Base-by-base conservation (phyloP, 2,329 filamentous ascomycete genomes). In the Hypoxylon rubiginosum region DNA sequence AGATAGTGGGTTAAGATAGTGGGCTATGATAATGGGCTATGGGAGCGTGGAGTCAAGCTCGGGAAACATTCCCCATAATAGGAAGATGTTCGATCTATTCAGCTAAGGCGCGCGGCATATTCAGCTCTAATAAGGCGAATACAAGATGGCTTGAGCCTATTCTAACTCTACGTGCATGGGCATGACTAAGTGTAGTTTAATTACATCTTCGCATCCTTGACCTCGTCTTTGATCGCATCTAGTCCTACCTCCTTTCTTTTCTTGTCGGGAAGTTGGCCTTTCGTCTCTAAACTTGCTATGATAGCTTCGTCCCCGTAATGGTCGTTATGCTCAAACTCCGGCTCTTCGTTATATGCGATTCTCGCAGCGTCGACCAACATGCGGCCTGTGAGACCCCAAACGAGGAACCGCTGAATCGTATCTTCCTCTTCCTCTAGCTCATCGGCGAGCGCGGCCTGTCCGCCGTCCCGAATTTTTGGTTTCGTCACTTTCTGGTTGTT, bases 351-450 rank as follows among this genome's bases (percentile, higher is more conserved):
- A 77, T 96, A 98, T 19, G 94, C 95, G 17, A 97, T 85, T 67
- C 92, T 85, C 34, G 95, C 94, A 4, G 92, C 91, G 80, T 98
- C 95, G 4, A 97, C 92, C 58, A 97, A 78, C 58, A 98, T 95
- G 56, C 93, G 84, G 2, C 93, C 95, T 57, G 95, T 98, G 93
- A 98, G 95, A 15, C 95, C 95, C 87, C 94, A 97, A 4, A 98
- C 94, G 71, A 92, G 90, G 80, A 96, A 97, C 39, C 91, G 84
- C 45, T 81, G 81, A 48, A 85, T 70, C 9, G 78, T 74, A 2
- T 81, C 82, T 68, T 85, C 82, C 62, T 87, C 71, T 66, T 76
- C 69, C 36, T 72, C 73, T 19, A 64, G 62, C 28, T 69, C 72
- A n/a, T 73, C 71, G 2, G 69, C 71, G 13, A 74, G 62, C 15